Conservation (phyloP, 2,329 filamentous ascomycete species). For the Penicillium fuscoglaucum region DNA sequence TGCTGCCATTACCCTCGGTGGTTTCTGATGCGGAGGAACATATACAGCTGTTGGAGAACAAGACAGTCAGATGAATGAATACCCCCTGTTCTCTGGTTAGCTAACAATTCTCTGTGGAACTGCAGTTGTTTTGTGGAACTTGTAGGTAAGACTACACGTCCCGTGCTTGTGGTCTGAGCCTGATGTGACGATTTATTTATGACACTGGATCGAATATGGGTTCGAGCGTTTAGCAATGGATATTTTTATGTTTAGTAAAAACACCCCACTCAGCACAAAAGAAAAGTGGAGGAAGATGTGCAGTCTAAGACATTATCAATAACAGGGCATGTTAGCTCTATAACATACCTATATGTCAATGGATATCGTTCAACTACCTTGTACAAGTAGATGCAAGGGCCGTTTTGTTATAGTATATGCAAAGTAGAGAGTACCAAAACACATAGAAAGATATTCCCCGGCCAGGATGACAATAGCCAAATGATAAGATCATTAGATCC, state of each 20-base stretch:
- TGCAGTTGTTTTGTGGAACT: not conserved
- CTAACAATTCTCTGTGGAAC: not conserved
- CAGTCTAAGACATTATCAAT: not conserved
- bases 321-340: not conserved
- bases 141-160: not conserved
- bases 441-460: too few relatives aligned
- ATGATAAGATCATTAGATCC: too few relatives aligned
- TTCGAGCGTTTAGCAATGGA: not conserved
- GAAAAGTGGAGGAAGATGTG: not conserved
- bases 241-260: not conserved
- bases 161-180: not conserved
- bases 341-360: too few relatives aligned
- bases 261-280: not conserved
- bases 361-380: too few relatives aligned
- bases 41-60: not conserved
- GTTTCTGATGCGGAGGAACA: not conserved
- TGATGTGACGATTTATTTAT: not conserved
- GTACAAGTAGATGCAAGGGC: too few relatives aligned
- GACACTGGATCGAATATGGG: not conserved
- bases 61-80: not conserved
- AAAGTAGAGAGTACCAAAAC: too few relatives aligned
- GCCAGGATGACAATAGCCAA: too few relatives aligned
- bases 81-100: not conserved
- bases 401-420: too few relatives aligned
- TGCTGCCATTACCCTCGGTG: constrained; percentile 10